These are phyloP conservation scores for Primulina huaijiensis DNA, from an alignment of 257 asterid genomes.

Conservation along the genomic window DNA sequence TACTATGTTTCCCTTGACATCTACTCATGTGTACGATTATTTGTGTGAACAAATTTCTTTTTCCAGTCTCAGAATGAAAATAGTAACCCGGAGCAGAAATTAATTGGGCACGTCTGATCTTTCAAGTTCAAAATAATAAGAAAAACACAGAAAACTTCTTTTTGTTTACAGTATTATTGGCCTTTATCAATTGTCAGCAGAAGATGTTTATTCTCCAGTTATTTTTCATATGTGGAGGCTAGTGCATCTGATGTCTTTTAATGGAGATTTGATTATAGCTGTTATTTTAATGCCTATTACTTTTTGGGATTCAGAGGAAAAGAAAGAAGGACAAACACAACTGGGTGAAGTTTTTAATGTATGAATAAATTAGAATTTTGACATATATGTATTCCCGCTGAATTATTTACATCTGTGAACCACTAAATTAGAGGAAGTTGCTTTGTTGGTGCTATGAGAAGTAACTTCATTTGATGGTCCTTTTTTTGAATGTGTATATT, in stretches of 20 bases:
- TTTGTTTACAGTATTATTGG: background rate
- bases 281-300: background rate
- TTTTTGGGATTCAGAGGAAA: background rate
- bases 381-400: background rate
- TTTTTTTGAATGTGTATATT: conserved; percentile 3
- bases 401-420: background rate
- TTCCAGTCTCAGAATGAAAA: background rate
- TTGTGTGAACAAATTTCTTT: background rate
- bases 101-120: background rate
- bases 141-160: too few relatives aligned
- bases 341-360: background rate
- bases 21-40: background rate
- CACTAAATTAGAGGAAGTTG: background rate
- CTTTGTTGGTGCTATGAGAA: background rate
- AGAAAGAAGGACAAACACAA: background rate
- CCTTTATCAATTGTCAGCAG: background rate
- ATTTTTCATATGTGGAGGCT: background rate
- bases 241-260: background rate
- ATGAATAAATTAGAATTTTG: background rate
- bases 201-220: background rate
- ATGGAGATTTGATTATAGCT: background rate
- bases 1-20: background rate
- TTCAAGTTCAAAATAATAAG: background rate
- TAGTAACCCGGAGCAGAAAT: background rate
- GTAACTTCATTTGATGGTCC: background rate